Base-by-base conservation (phyloP, 176 grass and related monocot species). In the Oryza glaberrima region DNA sequence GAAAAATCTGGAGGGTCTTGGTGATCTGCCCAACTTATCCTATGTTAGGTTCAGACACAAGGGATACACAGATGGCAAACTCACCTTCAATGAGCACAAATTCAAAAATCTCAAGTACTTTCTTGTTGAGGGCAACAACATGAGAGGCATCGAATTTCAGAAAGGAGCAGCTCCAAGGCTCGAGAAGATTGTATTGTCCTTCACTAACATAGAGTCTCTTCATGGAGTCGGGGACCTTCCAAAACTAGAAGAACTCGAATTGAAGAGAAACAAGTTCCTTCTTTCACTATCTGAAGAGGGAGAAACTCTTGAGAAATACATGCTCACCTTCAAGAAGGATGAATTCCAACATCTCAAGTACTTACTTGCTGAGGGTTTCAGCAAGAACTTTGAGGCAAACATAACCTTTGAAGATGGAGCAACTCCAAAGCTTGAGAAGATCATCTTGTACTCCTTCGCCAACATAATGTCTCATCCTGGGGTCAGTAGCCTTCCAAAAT, bases 71-170 rank as follows among this genome's bases (percentile, higher is more conserved):
- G 36, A 0, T 28, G 38, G 0, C 0, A 11, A 9, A n/a, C 61
- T 87, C 35, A 76, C 48, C 17, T 87, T 87, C 23, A 63, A 70
- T 12, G 0, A 54, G 0, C 11, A 14, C 5, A 16, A 75, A 13
- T 86, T 86, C 60, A 7, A 1, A 65, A 12, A 13, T 4, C 67
- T 85, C 14, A 75, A 74, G 15, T 75, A 15, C 45, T 15, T 86
- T 79, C 4, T 72, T 72, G 17, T 86, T 22, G 45, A 86, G 61
- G 77, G n/a, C 0, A 67, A n/a, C 11, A 22, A 22, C 20, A 43
- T 81, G 61, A 45, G 9, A 3, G 1, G 43, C 1, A 69, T 86
- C 10, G 44, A 0, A 7, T 81, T 86, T 56, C 14, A 74, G 3
- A 1, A 30, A 0, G 17, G 0, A 11, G 34, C 70, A 20, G 16